These are phyloP conservation scores for Berkeleyomyces basicola DNA, from an alignment of 2,329 filamentous ascomycete genomes.

Conservation along the genomic window DNA sequence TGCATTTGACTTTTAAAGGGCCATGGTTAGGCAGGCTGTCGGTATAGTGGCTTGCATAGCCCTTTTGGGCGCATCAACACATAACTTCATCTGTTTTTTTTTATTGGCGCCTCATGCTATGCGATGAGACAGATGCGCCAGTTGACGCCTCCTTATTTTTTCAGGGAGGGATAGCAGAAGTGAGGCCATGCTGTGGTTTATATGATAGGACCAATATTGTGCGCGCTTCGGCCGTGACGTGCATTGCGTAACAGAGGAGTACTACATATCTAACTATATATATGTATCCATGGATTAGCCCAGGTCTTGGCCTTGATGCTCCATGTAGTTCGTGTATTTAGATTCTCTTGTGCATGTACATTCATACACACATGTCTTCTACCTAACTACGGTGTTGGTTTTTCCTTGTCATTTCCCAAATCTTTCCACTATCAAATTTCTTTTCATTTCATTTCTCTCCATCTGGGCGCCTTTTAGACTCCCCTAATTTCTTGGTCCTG, in stretches of 20 bases:
- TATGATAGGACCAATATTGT: conserved; percentile 1
- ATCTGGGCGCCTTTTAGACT: too few relatives aligned
- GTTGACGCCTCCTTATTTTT: background rate
- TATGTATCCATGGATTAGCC: conserved; percentile 3
- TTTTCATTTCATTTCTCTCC: too few relatives aligned
- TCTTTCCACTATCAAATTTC: too few relatives aligned
- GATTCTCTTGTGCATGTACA: background rate
- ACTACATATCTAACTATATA: background rate
- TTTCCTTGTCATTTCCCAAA: too few relatives aligned
- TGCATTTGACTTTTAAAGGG: background rate
- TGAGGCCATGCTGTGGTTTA: background rate
- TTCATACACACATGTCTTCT: too few relatives aligned
- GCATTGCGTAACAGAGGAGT: background rate
- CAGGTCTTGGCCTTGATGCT: background rate
- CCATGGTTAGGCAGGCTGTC: background rate
- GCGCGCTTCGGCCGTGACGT: background rate
- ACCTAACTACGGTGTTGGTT: too few relatives aligned
- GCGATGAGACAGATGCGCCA: background rate
- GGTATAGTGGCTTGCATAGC: background rate
- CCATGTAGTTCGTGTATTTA: background rate
- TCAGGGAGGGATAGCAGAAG: background rate
- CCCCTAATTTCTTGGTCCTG: too few relatives aligned
- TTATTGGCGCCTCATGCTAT: background rate
- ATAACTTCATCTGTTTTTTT: background rate
- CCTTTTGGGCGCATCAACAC: background rate